Base-by-base conservation (phyloP, 1,284 basidiomycete genomes). In the Apiotrichum gamsii region DNA sequence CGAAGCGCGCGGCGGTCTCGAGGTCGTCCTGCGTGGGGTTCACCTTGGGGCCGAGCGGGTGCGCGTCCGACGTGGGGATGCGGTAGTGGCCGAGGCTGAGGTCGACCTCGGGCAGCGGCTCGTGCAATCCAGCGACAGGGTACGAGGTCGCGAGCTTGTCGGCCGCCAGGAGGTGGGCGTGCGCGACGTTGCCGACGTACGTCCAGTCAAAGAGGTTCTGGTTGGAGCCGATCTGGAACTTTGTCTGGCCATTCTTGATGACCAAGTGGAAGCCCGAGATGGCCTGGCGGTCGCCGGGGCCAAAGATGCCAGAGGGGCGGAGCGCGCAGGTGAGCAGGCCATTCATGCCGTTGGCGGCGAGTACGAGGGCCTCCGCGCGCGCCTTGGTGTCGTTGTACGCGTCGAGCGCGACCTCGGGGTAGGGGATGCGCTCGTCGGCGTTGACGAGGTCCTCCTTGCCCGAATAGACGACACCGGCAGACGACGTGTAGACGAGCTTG, bases 341-440 rank as follows among this genome's bases (percentile, higher is more conserved):
- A 20, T 81, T 79, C 57, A 83, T 80, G 4, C 83, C 85, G 64
- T 97, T 98, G 10, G 94, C 89, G 30, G 78, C 80, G 3, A 98
- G 76, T 3, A 97, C 84, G 36, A 87, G 76, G 37, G 79, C 77
- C 72, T 98, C 95, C 0, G 88, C 94, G 61, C 85, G 81, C 16
- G 87, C 87, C 74, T 99, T 99, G n/a, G 90, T 93, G 58, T 89
- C 86, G 68, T 93, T 96, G 74, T 99, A 99, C 0, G 87, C 84
- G 69, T 97, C 93, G 67, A 94, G 78, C 2, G 85, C 80, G 38
- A 80, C 79, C 33, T 80, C 78, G 0, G 90, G 90, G 59, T 81
- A 81, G 0, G 83, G 81, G 42, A 89, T 69, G 15, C 94, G 82
- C 74, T 99, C 95, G 71, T 98, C 95, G 28, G 87, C 81, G 65